Percentiles rank a stretch among this genome's conserved stretches.
These are phyloP conservation scores for Rosellinia necatrix DNA, from an alignment of 2,329 filamentous ascomycete species.

Conservation along the genomic window DNA sequence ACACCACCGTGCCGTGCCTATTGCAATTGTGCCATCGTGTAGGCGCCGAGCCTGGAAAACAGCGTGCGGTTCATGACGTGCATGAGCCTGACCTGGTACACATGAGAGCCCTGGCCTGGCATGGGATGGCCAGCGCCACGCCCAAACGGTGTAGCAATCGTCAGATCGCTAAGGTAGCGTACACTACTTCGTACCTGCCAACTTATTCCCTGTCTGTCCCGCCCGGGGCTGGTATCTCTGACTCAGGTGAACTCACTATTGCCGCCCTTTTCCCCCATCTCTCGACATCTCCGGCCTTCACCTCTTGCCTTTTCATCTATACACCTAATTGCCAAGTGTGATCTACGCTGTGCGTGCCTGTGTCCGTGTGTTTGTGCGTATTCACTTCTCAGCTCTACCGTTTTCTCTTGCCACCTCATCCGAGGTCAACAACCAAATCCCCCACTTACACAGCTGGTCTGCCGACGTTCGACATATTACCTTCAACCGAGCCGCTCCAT, in stretches of 20 bases:
- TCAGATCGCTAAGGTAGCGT: no score
- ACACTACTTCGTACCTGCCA: no score
- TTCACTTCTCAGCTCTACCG: conserved; percentile 10
- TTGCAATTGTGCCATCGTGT: neutral
- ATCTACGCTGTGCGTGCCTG: conserved; percentile 23
- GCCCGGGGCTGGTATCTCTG: neutral
- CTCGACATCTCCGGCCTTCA: no score
- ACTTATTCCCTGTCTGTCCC: no score
- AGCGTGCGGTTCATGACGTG: neutral
- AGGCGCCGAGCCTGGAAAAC: neutral
- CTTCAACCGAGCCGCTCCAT: no score
- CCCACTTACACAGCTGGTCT: conserved; percentile 15
- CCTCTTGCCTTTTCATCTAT: neutral
- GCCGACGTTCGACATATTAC: neutral
- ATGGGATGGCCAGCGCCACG: no score
- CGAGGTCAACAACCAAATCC: neutral
- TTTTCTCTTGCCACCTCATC: neutral
- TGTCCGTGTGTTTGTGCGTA: neutral
- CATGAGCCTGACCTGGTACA: neutral
- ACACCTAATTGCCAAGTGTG: conserved; percentile 21
- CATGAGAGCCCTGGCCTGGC: no score
- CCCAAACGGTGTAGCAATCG: no score
- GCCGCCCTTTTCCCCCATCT: neutral
- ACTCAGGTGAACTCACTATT: neutral
- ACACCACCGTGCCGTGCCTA: neutral